Conservation (phyloP, 1,139 yeast species). For the Scheffersomyces quercinus region DNA sequence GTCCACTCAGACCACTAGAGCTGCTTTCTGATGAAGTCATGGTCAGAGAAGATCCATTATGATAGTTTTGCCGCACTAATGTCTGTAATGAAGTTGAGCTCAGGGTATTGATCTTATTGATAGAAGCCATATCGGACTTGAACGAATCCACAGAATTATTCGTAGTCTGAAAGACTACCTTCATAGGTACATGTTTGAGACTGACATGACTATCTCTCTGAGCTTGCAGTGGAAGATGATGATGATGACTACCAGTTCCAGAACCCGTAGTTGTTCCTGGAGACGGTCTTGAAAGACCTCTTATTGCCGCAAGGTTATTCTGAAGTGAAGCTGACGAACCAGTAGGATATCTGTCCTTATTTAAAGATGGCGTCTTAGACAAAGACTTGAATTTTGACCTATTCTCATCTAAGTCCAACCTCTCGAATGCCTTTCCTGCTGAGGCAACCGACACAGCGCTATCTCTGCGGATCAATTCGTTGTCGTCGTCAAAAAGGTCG, state of each 20-base stretch:
- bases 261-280: slow-evolving; percentile 3
- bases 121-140: slow-evolving; percentile 25
- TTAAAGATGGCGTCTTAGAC: not conserved
- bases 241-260: too few species aligned
- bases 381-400: slow-evolving; percentile 1
- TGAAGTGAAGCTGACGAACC: not conserved
- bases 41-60: too few species aligned
- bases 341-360: slow-evolving; percentile 1
- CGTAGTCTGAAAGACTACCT: slow-evolving; percentile 22
- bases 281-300: not conserved
- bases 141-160: slow-evolving; percentile 32
- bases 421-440: slow-evolving; percentile 36
- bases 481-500: slow-evolving; percentile 11
- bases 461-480: slow-evolving; percentile 19
- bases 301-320: slow-evolving; percentile 1
- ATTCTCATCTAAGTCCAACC: slow-evolving; percentile 29
- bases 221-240: too few species aligned
- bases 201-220: slow-evolving; percentile 6
- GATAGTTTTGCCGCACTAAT: not conserved
- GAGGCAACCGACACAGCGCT: slow-evolving; percentile 31
- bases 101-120: slow-evolving; percentile 3
- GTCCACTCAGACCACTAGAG: too few species aligned
- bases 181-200: slow-evolving; percentile 26
- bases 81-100: not conserved
- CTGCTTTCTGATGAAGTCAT: too few species aligned